phyloP scores from a whole-genome alignment of 257 asterid genomes.

The Primulina tabacum region DNA sequence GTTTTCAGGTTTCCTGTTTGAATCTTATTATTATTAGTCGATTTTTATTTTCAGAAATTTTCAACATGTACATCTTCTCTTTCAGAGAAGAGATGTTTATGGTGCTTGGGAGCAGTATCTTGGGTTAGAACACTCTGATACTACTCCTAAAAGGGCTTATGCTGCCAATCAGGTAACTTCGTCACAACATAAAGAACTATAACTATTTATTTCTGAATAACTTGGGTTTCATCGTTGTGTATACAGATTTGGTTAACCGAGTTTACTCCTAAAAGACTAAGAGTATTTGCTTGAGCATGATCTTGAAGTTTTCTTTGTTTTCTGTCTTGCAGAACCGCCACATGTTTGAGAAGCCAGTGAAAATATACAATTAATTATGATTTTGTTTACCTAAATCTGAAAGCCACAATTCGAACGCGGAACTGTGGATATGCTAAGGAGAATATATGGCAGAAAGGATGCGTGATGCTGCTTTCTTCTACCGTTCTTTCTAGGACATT shows the following conservation, averaged over 20 bases:
- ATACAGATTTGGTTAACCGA: neutral
- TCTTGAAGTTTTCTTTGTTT: constrained; percentile 5
- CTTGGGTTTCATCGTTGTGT: neutral
- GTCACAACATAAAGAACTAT: neutral
- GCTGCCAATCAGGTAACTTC: constrained; percentile 64
- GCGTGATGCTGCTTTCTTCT: constrained; percentile 5
- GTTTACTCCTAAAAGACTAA: neutral
- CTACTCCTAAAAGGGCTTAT: constrained; percentile 73
- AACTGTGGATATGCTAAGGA: constrained; percentile 21
- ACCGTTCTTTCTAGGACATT: neutral
- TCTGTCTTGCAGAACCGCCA: constrained; percentile 76
- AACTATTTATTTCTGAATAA: too few species aligned
- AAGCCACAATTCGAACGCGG: constrained; percentile 10
- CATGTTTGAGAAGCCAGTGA: constrained; percentile 83
- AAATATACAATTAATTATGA: constrained; percentile 66
- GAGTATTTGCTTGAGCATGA: neutral
- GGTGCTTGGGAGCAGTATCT: constrained; percentile 99
- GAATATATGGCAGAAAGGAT: constrained; percentile 16
- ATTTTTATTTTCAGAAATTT: constrained; percentile 5
- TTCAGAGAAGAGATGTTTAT: constrained; percentile 85
- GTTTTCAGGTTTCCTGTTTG: constrained; percentile 67
- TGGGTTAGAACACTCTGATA: constrained; percentile 93
- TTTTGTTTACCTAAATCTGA: constrained; percentile 1
- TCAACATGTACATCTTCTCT: constrained; percentile 20
- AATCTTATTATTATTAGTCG: neutral